These are phyloP conservation scores for Sporopachydermia lactativora DNA, from an alignment of 805 yeast species.

Conservation along the genomic window DNA sequence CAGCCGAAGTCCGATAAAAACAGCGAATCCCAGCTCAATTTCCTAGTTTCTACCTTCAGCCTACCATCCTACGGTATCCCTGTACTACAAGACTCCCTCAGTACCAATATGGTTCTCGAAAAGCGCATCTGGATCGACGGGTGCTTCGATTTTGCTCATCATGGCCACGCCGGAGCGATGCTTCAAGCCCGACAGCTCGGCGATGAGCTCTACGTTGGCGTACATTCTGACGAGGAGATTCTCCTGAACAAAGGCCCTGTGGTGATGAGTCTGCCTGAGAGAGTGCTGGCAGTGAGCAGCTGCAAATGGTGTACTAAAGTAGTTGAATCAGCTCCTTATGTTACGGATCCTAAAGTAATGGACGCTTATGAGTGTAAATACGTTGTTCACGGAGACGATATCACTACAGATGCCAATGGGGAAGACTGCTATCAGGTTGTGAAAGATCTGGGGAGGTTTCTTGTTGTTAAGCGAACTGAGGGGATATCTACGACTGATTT, in stretches of 20 bases:
- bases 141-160: constrained; percentile 95
- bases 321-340: constrained; percentile 79
- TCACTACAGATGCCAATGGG: constrained; percentile 92
- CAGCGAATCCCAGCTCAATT: too few relatives aligned
- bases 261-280: constrained; percentile 74
- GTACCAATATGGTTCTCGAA: constrained; percentile 9
- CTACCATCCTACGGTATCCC: too few relatives aligned
- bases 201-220: constrained; percentile 64
- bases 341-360: constrained; percentile 74
- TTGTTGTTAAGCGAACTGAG: constrained; percentile 87
- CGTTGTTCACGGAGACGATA: constrained; percentile 98
- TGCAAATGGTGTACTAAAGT: constrained; percentile 78
- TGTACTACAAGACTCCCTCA: neutral
- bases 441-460: constrained; percentile 73
- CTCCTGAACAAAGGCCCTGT: constrained; percentile 79
- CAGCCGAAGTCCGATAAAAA: too few relatives aligned
- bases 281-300: constrained; percentile 74
- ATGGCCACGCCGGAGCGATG: constrained; percentile 95
- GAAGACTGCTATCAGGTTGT: constrained; percentile 81
- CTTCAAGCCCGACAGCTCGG: constrained; percentile 84
- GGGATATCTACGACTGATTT: constrained; percentile 92
- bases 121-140: constrained; percentile 89
- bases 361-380: constrained; percentile 61
- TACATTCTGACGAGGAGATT: constrained; percentile 87
- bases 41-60: too few relatives aligned